A percentile compares a stretch with the other conserved stretches of the same genome.
These are phyloP conservation scores for Backusella mclennaniae DNA, from an alignment of 192 early-diverging fungal genomes.

Conservation along the genomic window DNA sequence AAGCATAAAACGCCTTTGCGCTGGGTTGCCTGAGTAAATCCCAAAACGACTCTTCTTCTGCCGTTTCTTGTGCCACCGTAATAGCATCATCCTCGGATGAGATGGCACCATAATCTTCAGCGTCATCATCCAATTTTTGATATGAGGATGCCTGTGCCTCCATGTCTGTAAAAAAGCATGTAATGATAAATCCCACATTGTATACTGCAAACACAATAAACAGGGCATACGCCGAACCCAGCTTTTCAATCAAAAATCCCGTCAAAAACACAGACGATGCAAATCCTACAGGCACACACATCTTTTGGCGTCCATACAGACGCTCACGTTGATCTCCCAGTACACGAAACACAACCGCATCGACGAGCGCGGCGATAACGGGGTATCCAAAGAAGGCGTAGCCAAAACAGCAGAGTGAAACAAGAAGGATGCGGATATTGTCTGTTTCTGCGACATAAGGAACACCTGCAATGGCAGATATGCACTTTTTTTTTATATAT, in stretches of 20 bases:
- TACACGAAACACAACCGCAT: neutral
- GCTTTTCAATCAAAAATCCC: neutral
- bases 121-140: neutral
- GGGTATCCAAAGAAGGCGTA: slow-evolving; percentile 25
- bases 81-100: neutral
- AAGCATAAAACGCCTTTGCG: slow-evolving; percentile 4
- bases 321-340: slow-evolving; percentile 9
- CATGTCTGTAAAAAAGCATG: neutral
- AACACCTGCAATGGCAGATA: slow-evolving; percentile 13
- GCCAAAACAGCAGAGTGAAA: slow-evolving; percentile 16
- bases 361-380: slow-evolving; percentile 15
- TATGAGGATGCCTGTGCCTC: neutral
- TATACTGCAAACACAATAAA: slow-evolving; percentile 12
- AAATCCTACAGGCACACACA: slow-evolving; percentile 19
- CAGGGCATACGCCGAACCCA: slow-evolving; percentile 10
- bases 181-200: slow-evolving; percentile 8
- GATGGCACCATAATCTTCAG: neutral
- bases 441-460: slow-evolving; percentile 3
- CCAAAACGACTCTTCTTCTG: slow-evolving; percentile 13
- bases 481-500: neutral
- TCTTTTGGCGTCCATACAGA: slow-evolving; percentile 23
- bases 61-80: neutral
- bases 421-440: neutral
- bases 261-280: slow-evolving; percentile 16
- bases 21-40: neutral